These are phyloP conservation scores for Alternaria novae-zelandiae DNA, from an alignment of 2,329 filamentous ascomycete species.

Conservation along the genomic window DNA sequence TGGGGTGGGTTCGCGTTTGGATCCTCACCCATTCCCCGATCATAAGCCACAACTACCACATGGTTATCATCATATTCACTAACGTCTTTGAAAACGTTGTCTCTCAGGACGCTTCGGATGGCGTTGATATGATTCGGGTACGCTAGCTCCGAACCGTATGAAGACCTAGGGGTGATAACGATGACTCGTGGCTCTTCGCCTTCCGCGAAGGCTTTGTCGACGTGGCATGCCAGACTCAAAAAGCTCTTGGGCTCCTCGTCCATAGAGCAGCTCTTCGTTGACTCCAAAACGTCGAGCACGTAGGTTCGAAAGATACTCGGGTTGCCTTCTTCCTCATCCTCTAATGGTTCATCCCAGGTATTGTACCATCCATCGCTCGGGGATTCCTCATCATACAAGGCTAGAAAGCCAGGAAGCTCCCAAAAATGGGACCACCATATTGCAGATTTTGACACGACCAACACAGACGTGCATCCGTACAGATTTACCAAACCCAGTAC, in stretches of 20 bases:
- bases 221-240: background rate
- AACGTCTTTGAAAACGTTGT: background rate
- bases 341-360: background rate
- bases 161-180: background rate
- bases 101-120: background rate
- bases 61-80: background rate
- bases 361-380: background rate
- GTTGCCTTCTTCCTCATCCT: background rate
- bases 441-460: background rate
- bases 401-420: background rate
- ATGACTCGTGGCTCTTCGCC: background rate
- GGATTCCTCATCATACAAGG: too few species aligned
- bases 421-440: background rate
- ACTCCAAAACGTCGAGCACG: background rate
- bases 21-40: background rate
- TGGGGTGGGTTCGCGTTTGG: background rate
- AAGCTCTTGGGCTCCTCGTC: background rate
- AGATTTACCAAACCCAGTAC: background rate
- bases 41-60: background rate
- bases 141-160: background rate
- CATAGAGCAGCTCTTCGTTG: background rate
- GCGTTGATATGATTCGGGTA: background rate
- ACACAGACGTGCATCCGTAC: background rate
- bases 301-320: background rate
- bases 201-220: background rate